phyloP scores from a whole-genome alignment of 2,329 filamentous ascomycete species.

The Penicillium sp. region DNA sequence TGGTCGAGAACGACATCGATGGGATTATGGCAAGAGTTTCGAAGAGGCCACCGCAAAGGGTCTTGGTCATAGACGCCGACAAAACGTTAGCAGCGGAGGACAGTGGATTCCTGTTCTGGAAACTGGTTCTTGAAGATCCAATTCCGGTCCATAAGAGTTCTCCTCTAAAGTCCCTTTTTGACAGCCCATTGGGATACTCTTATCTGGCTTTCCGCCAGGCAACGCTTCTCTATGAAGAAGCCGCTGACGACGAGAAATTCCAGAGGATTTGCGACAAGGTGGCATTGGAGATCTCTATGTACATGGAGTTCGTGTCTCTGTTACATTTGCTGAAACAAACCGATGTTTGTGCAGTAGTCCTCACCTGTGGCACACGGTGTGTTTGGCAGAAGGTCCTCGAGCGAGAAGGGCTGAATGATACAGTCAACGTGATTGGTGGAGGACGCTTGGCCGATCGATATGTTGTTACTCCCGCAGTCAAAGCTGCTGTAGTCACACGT shows the following conservation, averaged over 20 bases:
- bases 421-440: constrained; percentile 54
- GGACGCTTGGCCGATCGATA: constrained; percentile 48
- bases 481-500: constrained; percentile 47
- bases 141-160: background rate
- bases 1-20: background rate
- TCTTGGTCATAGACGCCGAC: constrained; percentile 59
- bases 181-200: constrained; percentile 46
- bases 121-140: background rate
- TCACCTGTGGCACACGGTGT: constrained; percentile 54
- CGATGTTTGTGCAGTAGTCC: constrained; percentile 49
- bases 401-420: constrained; percentile 39
- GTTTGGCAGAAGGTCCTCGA: constrained; percentile 58
- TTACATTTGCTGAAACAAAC: constrained; percentile 33
- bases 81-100: constrained; percentile 50
- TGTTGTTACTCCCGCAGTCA: constrained; percentile 53
- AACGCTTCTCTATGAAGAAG: constrained; percentile 53
- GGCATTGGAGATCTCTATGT: constrained; percentile 43
- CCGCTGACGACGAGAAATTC: constrained; percentile 38
- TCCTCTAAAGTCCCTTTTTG: background rate
- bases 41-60: constrained; percentile 35
- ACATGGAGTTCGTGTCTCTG: constrained; percentile 50
- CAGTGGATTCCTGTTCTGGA: constrained; percentile 8
- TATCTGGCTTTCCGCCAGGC: constrained; percentile 57
- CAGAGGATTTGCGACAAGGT: constrained; percentile 47
- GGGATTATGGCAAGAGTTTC: background rate